These are phyloP conservation scores for Rhytidhysteron rufulum DNA, from an alignment of 2,329 filamentous ascomycete species.

Conservation along the genomic window DNA sequence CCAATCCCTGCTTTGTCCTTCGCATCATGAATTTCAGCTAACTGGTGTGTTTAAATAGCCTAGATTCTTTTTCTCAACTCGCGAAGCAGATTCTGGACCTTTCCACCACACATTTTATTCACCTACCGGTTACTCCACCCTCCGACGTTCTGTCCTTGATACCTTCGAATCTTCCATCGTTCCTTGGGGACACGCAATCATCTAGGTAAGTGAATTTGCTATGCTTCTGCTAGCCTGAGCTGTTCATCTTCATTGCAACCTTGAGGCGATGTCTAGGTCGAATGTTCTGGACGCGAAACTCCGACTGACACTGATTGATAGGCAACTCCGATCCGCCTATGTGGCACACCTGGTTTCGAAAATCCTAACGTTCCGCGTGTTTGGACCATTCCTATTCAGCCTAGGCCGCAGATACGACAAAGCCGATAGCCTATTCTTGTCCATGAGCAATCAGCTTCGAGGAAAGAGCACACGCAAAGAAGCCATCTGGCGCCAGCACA, in stretches of 20 bases:
- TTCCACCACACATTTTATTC: constrained; percentile 49
- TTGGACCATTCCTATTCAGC: constrained; percentile 57
- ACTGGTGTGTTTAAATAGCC: constrained; percentile 28
- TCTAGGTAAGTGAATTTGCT: constrained; percentile 33
- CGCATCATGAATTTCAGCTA: constrained; percentile 1
- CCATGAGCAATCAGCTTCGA: constrained; percentile 54
- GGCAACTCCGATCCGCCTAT: constrained; percentile 52
- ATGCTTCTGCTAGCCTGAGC: no score
- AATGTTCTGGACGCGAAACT: not conserved
- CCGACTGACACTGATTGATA: constrained; percentile 6
- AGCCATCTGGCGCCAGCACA: constrained; percentile 57
- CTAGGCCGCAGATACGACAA: constrained; percentile 52
- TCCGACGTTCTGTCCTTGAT: constrained; percentile 50
- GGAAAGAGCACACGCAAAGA: constrained; percentile 55
- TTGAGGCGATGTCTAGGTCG: no score
- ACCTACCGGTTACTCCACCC: constrained; percentile 49
- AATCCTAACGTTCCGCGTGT: constrained; percentile 54
- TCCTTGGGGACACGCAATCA: constrained; percentile 50
- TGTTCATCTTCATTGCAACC: no score
- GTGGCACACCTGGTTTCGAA: constrained; percentile 55
- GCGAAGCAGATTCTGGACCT: constrained; percentile 50
- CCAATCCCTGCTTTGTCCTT: not conserved
- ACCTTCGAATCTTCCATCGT: constrained; percentile 51
- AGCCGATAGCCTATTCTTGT: constrained; percentile 53
- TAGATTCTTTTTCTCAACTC: constrained; percentile 51